These are phyloP conservation scores for Tolypocladium nubicola DNA, from an alignment of 2,329 filamentous ascomycete genomes.

Conservation along the genomic window DNA sequence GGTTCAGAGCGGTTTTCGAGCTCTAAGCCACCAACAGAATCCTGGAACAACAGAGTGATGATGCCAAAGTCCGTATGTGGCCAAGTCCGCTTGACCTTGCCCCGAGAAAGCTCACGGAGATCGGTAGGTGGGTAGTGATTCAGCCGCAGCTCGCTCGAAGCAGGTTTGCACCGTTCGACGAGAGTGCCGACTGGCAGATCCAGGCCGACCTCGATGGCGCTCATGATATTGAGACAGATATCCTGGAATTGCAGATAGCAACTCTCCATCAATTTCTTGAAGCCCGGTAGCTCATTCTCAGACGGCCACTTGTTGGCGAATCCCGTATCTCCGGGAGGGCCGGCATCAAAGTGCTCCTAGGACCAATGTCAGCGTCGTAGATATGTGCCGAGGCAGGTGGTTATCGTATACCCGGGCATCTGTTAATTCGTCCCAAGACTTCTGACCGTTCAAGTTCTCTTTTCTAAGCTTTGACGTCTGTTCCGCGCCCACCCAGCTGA, in stretches of 20 bases:
- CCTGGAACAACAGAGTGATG: conserved; percentile 27
- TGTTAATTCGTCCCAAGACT: conserved; percentile 7
- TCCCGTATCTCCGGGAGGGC: background rate
- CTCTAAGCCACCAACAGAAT: conserved; percentile 29
- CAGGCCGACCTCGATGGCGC: conserved; percentile 18
- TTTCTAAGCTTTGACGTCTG: conserved; percentile 12
- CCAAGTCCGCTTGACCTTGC: conserved; percentile 4
- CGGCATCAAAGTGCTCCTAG: background rate
- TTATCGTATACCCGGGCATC: background rate
- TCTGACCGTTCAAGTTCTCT: background rate
- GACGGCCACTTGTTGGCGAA: background rate
- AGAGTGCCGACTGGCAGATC: conserved; percentile 13
- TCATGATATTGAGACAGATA: background rate
- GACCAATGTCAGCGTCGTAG: background rate
- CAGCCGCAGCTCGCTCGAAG: conserved; percentile 8
- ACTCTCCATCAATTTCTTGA: background rate
- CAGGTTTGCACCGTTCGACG: conserved; percentile 2
- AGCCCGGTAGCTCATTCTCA: background rate
- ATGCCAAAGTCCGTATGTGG: conserved; percentile 7
- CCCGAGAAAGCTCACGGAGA: background rate
- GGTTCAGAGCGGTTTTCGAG: conserved; percentile 26
- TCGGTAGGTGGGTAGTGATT: conserved; percentile 9
- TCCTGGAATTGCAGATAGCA: background rate
- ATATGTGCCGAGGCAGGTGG: no score
- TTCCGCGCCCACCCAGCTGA: conserved; percentile 18